Conservation (phyloP, 108 stramenopile genomes). For the Nitzschia putrida region DNA sequence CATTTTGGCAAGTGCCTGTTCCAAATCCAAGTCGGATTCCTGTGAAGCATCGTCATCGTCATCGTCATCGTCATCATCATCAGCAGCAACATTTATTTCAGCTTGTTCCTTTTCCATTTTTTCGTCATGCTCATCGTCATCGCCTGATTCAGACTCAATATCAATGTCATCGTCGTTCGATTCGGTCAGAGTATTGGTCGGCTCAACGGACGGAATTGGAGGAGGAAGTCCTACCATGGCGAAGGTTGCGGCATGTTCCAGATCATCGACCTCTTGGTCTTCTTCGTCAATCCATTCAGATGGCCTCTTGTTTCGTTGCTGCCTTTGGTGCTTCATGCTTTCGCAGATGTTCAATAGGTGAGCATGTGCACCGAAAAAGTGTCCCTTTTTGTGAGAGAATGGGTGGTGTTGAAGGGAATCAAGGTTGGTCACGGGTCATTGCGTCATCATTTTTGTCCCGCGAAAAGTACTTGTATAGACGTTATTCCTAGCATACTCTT, state of each 20-base stretch:
- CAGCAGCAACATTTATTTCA: neutral
- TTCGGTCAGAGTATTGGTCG: slow-evolving; percentile 4
- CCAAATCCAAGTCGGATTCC: slow-evolving; percentile 42
- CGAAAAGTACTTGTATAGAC: too few species aligned
- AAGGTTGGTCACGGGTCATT: too few species aligned
- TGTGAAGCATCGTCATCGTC: slow-evolving; percentile 13
- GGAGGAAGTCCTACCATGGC: slow-evolving; percentile 28
- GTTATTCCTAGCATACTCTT: too few species aligned
- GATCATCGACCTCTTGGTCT: slow-evolving; percentile 60
- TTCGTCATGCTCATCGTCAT: neutral
- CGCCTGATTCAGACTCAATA: slow-evolving; percentile 17
- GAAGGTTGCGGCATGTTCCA: slow-evolving; percentile 56
- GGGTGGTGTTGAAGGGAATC: too few species aligned
- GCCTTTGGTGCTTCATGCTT: too few species aligned
- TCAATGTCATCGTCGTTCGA: slow-evolving; percentile 29
- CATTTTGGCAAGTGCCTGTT: slow-evolving; percentile 20
- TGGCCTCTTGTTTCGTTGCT: slow-evolving; percentile 3
- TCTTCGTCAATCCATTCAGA: slow-evolving; percentile 16
- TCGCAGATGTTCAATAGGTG: too few species aligned
- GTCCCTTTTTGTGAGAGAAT: too few species aligned
- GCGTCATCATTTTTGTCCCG: too few species aligned
- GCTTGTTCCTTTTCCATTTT: slow-evolving; percentile 8
- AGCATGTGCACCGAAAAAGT: too few species aligned
- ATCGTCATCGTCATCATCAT: slow-evolving; percentile 22
- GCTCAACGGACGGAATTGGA: neutral